Conservation (phyloP, 306 rosid species). For the Vigna hirtella region DNA sequence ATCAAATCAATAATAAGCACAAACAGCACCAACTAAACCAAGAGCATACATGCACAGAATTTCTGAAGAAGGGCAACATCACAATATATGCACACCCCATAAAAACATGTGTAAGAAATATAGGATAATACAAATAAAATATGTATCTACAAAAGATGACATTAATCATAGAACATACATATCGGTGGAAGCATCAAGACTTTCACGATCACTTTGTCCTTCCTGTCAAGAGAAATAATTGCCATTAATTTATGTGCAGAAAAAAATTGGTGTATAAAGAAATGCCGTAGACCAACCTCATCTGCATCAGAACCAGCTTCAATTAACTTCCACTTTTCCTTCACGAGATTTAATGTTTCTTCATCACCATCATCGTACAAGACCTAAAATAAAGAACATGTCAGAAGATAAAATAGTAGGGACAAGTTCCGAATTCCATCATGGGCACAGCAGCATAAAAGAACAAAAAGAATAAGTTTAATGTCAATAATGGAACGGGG, state of each 20-base stretch:
- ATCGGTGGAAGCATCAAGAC: slow-evolving; percentile 65
- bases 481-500: background rate
- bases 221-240: slow-evolving; percentile 59
- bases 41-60: background rate
- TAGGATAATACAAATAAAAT: slow-evolving; percentile 18
- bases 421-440: too few species aligned
- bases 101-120: slow-evolving; percentile 1
- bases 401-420: slow-evolving; percentile 8
- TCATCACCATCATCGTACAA: slow-evolving; percentile 78
- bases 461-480: background rate
- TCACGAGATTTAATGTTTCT: slow-evolving; percentile 68
- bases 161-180: slow-evolving; percentile 59
- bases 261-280: slow-evolving; percentile 24
- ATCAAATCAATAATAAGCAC: slow-evolving; percentile 15
- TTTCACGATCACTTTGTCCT: slow-evolving; percentile 52
- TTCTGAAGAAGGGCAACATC: slow-evolving; percentile 7
- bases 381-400: slow-evolving; percentile 59
- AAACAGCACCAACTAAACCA: slow-evolving; percentile 31
- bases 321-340: slow-evolving; percentile 64
- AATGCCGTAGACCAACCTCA: slow-evolving; percentile 58
- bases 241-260: slow-evolving; percentile 33
- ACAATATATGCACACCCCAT: background rate
- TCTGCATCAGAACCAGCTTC: slow-evolving; percentile 55
- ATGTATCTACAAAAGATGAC: slow-evolving; percentile 1
- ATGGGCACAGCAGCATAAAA: background rate